Percentiles rank a stretch among this genome's conserved stretches.
Conservation (phyloP, 2,329 filamentous ascomycete genomes). For the Sclerotinia nivalis region DNA sequence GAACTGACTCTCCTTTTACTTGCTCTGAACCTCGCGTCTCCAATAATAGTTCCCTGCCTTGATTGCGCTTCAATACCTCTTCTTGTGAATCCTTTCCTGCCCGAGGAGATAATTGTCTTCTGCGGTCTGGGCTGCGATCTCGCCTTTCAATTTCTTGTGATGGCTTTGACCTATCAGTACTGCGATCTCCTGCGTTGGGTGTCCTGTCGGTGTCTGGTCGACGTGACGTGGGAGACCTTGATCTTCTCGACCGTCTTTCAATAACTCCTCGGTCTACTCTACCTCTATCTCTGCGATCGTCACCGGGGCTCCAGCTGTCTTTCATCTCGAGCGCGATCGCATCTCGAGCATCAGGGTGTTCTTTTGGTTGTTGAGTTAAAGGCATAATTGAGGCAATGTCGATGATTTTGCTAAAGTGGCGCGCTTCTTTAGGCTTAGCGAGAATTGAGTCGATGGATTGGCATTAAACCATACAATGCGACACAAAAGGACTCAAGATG, state of each 20-base stretch:
- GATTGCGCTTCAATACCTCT: slow-evolving; percentile 41
- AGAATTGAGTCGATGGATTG: slow-evolving; percentile 26
- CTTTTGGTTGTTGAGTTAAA: slow-evolving; percentile 22
- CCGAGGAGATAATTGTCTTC: slow-evolving; percentile 38
- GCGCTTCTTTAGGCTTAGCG: slow-evolving; percentile 26
- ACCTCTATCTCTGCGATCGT: slow-evolving; percentile 47
- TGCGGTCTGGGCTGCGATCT: slow-evolving; percentile 39
- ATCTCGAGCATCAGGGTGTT: slow-evolving; percentile 39
- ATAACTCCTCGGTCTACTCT: slow-evolving; percentile 44
- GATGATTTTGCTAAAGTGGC: slow-evolving; percentile 27
- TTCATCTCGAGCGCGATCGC: slow-evolving; percentile 43
- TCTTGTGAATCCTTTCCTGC: slow-evolving; percentile 38
- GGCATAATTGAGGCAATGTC: slow-evolving; percentile 24
- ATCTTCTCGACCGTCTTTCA: slow-evolving; percentile 40
- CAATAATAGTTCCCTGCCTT: slow-evolving; percentile 40
- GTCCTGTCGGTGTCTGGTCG: slow-evolving; percentile 41
- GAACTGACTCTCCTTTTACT: slow-evolving; percentile 36
- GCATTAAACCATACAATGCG: slow-evolving; percentile 23
- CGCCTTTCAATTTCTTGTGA: slow-evolving; percentile 36
- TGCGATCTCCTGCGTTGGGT: slow-evolving; percentile 38
- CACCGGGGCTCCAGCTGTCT: slow-evolving; percentile 46
- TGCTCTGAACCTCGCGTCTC: slow-evolving; percentile 42
- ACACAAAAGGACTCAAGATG: slow-evolving; percentile 13
- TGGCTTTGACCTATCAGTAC: slow-evolving; percentile 37
- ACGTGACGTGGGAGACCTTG: slow-evolving; percentile 42